Percentiles rank a stretch among this genome's conserved stretches.
These are phyloP conservation scores for Trichoderma lentiforme DNA, from an alignment of 2,329 filamentous ascomycete genomes.

Conservation along the genomic window DNA sequence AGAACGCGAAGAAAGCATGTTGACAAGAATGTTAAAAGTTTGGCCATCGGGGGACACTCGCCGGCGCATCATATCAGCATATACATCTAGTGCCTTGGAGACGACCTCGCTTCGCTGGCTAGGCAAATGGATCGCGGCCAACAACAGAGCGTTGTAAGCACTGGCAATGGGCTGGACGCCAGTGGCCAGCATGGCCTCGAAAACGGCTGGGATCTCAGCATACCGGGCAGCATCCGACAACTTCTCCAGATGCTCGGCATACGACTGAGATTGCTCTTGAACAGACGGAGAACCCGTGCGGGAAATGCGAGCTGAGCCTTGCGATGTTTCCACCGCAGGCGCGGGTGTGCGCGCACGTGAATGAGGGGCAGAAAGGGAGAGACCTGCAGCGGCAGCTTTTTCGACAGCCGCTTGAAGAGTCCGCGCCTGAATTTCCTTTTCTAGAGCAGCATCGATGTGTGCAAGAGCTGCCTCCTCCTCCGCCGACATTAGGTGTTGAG, in stretches of 20 bases:
- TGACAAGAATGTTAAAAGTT: slow-evolving; percentile 85
- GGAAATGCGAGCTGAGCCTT: slow-evolving; percentile 45
- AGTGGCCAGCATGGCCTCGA: slow-evolving; percentile 83
- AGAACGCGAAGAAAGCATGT: slow-evolving; percentile 75
- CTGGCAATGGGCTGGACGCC: slow-evolving; percentile 75
- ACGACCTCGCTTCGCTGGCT: slow-evolving; percentile 77
- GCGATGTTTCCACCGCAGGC: slow-evolving; percentile 34
- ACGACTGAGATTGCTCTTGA: slow-evolving; percentile 64
- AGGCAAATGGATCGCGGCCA: slow-evolving; percentile 80
- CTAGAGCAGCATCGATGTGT: slow-evolving; percentile 80
- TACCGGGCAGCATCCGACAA: slow-evolving; percentile 71
- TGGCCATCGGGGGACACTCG: slow-evolving; percentile 76
- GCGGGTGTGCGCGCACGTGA: slow-evolving; percentile 39
- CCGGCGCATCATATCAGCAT: slow-evolving; percentile 90
- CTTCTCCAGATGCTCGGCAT: slow-evolving; percentile 74
- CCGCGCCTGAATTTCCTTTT: slow-evolving; percentile 67
- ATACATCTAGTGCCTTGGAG: slow-evolving; percentile 89
- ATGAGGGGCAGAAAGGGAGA: slow-evolving; percentile 39
- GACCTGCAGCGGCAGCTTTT: slow-evolving; percentile 36
- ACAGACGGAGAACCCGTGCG: slow-evolving; percentile 53
- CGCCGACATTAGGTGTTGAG: slow-evolving; percentile 39
- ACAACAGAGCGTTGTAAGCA: slow-evolving; percentile 89
- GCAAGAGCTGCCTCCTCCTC: slow-evolving; percentile 63
- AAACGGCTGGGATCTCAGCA: slow-evolving; percentile 84
- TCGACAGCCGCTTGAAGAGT: slow-evolving; percentile 44